These are phyloP conservation scores for Saccharomyces hybrid DNA, from an alignment of 1,139 yeast species.

Conservation along the genomic window DNA sequence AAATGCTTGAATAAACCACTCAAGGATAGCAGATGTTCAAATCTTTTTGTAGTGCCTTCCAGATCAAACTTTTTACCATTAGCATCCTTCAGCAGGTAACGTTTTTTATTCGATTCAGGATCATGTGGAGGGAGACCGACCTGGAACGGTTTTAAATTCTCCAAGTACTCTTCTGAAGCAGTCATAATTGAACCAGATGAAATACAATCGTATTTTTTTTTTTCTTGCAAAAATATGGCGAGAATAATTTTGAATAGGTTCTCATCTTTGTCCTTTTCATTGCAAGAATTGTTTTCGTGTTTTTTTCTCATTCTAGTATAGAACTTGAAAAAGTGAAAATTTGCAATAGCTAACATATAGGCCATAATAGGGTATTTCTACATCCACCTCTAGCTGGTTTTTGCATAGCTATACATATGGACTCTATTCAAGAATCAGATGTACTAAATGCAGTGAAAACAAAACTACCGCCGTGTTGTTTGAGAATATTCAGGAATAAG, in stretches of 20 bases:
- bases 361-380: not conserved
- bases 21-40: constrained; percentile 71
- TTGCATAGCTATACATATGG: not conserved
- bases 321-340: not conserved
- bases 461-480: constrained; percentile 74
- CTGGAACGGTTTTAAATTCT: constrained; percentile 26
- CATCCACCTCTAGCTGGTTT: not conserved
- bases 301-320: not conserved
- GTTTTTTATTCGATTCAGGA: constrained; percentile 27
- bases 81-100: constrained; percentile 45
- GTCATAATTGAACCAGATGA: constrained; percentile 8
- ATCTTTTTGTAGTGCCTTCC: constrained; percentile 69
- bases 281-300: not conserved
- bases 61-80: constrained; percentile 47
- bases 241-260: not conserved
- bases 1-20: constrained; percentile 85
- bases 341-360: not conserved
- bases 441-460: constrained; percentile 33
- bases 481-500: constrained; percentile 46
- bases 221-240: not conserved
- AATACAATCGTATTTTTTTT: not conserved
- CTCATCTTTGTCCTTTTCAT: not conserved
- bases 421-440: constrained; percentile 10
- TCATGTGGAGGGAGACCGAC: constrained; percentile 20
- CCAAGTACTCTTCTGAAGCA: constrained; percentile 23